phyloP scores from a whole-genome alignment of 106 monocot species.

The Allium sativum region DNA sequence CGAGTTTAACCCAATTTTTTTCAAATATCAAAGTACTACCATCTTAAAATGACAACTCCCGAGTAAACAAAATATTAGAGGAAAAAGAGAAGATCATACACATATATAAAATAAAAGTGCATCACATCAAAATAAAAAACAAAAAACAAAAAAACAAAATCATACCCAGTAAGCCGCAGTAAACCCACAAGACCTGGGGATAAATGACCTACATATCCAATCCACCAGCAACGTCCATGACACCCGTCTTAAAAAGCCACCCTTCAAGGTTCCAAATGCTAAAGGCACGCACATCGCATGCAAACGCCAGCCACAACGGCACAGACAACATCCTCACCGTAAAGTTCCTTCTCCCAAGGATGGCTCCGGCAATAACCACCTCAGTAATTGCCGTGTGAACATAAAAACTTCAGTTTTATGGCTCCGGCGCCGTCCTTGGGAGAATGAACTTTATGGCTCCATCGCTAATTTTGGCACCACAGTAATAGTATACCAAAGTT shows the following conservation, averaged over 20 bases:
- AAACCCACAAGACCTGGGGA: slow-evolving; percentile 2
- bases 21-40: no score
- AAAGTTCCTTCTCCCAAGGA: slow-evolving; percentile 8
- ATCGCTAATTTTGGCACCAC: no score
- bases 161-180: slow-evolving; percentile 16
- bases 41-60: no score
- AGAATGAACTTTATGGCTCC: no score
- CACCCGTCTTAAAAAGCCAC: slow-evolving; percentile 10
- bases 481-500: slow-evolving; percentile 9
- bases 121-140: not conserved
- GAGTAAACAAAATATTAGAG: no score
- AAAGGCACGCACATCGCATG: slow-evolving; percentile 2
- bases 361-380: slow-evolving; percentile 1
- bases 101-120: not conserved
- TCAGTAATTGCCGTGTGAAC: slow-evolving; percentile 12
- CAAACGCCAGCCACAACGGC: slow-evolving; percentile 10
- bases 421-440: no score
- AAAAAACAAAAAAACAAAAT: not conserved
- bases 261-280: slow-evolving; percentile 9
- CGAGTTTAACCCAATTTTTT: no score
- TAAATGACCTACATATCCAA: slow-evolving; percentile 3
- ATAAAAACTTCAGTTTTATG: no score
- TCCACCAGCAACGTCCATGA: slow-evolving; percentile 15
- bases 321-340: slow-evolving; percentile 13
- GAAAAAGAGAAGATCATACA: no score